Evolutionary conservation across 163 green algal species (phyloP).

Genomic region (Chlorella variabilis): DNA sequence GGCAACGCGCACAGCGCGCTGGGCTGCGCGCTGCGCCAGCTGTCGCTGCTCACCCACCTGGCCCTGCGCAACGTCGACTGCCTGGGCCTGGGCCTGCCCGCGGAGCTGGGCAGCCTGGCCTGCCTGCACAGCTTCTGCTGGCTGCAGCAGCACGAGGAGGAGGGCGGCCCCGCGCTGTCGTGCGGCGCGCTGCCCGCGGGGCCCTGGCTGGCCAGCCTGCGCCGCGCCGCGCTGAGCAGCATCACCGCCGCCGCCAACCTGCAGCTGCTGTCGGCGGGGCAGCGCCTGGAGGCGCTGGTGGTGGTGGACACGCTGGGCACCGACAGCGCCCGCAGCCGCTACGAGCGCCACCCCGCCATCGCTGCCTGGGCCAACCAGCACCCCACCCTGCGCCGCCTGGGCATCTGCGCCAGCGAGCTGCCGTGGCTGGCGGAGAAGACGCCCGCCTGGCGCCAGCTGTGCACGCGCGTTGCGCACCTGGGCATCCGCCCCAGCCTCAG

Average conservation of each 20-base stretch:
- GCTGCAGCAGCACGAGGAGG: constrained; percentile 8
- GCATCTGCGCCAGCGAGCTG: constrained; percentile 3
- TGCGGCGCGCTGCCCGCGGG: not conserved
- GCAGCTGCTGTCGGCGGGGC: not conserved
- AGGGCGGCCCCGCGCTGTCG: not conserved
- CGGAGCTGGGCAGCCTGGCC: not conserved
- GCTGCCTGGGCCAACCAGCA: not conserved
- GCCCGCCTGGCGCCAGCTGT: not conserved
- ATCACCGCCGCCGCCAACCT: not conserved
- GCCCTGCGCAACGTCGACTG: not conserved
- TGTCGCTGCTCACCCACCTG: not conserved
- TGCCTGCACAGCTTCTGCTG: not conserved
- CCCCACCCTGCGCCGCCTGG: not conserved
- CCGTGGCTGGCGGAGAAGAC: not conserved
- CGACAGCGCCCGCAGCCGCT: not conserved
- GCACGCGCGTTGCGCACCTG: not conserved
- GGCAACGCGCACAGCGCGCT: not conserved
- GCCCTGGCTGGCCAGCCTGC: constrained; percentile 3
- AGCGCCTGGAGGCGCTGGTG: not conserved
- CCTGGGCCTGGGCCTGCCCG: not conserved
- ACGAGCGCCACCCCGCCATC: not conserved
- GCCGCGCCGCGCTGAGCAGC: not conserved
- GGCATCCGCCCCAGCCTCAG: not conserved
- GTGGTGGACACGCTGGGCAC: not conserved
- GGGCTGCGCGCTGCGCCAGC: not conserved